Base-by-base conservation (phyloP, 2,329 filamentous ascomycete species). In the Fusarium sterilihyphosum region DNA sequence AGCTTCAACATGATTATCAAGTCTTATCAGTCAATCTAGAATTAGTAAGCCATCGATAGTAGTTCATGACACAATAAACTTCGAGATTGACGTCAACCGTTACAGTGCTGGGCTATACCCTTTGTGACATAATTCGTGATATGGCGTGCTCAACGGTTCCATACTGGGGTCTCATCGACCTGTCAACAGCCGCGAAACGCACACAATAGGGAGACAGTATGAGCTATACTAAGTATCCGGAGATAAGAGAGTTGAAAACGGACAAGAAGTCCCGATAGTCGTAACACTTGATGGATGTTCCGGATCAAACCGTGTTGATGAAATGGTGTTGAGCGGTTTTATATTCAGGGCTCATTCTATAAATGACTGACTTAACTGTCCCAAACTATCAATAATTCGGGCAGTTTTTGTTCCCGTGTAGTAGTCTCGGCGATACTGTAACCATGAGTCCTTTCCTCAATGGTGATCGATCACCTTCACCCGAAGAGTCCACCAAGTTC, bases 61-160 rank as follows among this genome's bases (percentile, higher is more conserved):
- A 33, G 0, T 6, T 0, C 9, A 57, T 57, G 20, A 12, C 71
- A 67, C 38, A 71, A 77, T 75, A 37, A 16, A 12, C 9, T 49
- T 49, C 4, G 1, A 3, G 9, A 49, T 49, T 49, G 69, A 61
- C 67, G 69, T 74, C 65, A 73, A 29, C 44, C 18, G 44, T 59
- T 29, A 17, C 50, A 41, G 44, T 33, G 60, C 31, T 73, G 54
- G 53, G 56, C 53, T 44, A 60, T 63, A 38, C 38, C 62, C 58
- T 54, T 77, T 70, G 63, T 75, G 70, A 75, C 73, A 77, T 77
- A 69, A 58, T 68, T 56, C 52, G 53, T 12, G 31, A 57, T 59
- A 77, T 77, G 75, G 31, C 75, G 75, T 77, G 75, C 71, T 77
- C 44, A n/a, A 17, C 18, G 40, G 60, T 53, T 66, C 65, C 65